A percentile compares a stretch with the other conserved stretches of the same genome.
phyloP scores from a whole-genome alignment of 1,139 yeast genomes.

The Suhomyces choctaworum region DNA sequence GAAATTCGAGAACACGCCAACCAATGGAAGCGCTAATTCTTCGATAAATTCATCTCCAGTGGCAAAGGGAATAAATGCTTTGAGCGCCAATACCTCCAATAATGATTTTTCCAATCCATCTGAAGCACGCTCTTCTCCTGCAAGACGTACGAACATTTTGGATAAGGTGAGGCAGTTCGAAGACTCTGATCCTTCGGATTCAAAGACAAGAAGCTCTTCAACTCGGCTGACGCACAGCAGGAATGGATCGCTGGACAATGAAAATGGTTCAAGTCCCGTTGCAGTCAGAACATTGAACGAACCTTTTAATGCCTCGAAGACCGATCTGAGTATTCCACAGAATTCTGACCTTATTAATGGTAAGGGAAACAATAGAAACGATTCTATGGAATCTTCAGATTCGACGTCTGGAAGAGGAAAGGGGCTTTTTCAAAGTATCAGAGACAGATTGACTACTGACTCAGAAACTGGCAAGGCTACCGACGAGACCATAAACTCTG shows the following conservation, averaged over 20 bases:
- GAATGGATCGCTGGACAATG: conserved; percentile 10
- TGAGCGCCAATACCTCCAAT: conserved; percentile 15
- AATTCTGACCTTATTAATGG: conserved; percentile 13
- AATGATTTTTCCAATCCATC: background rate
- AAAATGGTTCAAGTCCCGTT: conserved; percentile 9
- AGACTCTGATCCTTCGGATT: conserved; percentile 20
- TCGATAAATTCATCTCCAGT: conserved; percentile 15
- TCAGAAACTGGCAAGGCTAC: conserved; percentile 8
- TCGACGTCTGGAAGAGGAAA: conserved; percentile 22
- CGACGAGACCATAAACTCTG: conserved; percentile 16
- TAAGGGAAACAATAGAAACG: conserved; percentile 10
- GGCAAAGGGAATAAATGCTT: conserved; percentile 14
- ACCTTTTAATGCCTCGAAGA: conserved; percentile 18
- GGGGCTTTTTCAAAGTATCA: conserved; percentile 39
- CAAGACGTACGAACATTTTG: conserved; percentile 28
- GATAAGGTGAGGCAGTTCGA: conserved; percentile 45
- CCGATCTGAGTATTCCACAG: conserved; percentile 2
- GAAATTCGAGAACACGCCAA: conserved; percentile 17
- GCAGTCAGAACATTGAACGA: conserved; percentile 16
- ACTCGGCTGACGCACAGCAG: conserved; percentile 11
- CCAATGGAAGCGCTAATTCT: conserved; percentile 4
- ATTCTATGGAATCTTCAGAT: conserved; percentile 8
- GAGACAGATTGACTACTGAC: conserved; percentile 30
- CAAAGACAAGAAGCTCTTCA: conserved; percentile 5
- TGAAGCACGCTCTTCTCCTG: conserved; percentile 12